Percentiles rank a stretch among this genome's conserved stretches.
Conservation (phyloP, 2,329 filamentous ascomycete genomes). For the Proliferodiscus dingleyae region DNA sequence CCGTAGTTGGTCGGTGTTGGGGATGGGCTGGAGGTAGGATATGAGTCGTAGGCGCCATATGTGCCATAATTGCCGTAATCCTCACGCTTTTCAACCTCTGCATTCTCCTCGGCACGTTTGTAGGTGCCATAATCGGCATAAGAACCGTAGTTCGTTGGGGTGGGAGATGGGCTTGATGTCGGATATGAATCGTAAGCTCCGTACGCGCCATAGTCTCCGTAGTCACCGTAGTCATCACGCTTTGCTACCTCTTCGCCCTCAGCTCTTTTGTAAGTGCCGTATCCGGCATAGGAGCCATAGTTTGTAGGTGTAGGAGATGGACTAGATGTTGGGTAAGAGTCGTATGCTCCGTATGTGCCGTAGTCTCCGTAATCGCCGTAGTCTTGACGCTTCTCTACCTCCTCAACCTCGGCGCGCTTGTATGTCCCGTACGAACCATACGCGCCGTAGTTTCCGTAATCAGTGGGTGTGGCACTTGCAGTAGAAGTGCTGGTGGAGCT, state of each 20-base stretch:
- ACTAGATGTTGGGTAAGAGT: not conserved
- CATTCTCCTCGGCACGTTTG: not conserved
- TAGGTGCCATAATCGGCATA: constrained; percentile 3
- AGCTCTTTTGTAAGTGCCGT: not conserved
- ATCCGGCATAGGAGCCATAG: constrained; percentile 4
- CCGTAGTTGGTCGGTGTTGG: constrained; percentile 5
- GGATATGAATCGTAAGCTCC: constrained; percentile 2
- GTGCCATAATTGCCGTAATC: constrained; percentile 10
- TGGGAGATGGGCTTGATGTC: not conserved
- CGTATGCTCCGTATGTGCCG: too few relatives aligned
- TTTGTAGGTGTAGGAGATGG: constrained; percentile 1
- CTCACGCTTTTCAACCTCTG: not conserved
- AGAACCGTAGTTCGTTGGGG: constrained; percentile 4
- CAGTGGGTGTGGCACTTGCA: too few relatives aligned
- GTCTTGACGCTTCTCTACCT: not conserved
- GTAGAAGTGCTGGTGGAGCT: too few relatives aligned
- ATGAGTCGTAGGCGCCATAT: constrained; percentile 4
- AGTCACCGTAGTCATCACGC: constrained; percentile 10
- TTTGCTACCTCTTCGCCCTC: not conserved
- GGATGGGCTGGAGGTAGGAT: not conserved
- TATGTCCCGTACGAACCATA: constrained; percentile 1
- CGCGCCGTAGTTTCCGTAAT: too few relatives aligned
- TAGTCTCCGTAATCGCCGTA: constrained; percentile 14
- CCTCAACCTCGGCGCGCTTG: not conserved
- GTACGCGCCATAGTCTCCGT: constrained; percentile 13